phyloP scores from a whole-genome alignment of 2,329 filamentous ascomycete species.

The Elsinoe batatas region DNA sequence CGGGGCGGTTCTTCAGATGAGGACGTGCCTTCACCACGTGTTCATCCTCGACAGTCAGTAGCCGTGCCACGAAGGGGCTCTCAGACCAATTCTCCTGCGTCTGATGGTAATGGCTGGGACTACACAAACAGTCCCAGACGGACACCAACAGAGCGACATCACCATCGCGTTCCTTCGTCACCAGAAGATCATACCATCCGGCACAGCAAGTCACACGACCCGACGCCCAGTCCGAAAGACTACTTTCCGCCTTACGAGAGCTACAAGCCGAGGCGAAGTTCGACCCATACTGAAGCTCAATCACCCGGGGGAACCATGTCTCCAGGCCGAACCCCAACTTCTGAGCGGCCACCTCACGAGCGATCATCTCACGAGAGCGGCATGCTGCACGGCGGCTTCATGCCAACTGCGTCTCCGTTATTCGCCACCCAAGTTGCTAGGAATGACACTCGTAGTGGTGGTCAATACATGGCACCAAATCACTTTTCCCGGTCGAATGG shows the following conservation, averaged over 20 bases:
- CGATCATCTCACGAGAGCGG: neutral
- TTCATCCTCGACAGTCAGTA: constrained; percentile 14
- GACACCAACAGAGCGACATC: constrained; percentile 23
- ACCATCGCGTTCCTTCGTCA: constrained; percentile 19
- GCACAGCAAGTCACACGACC: constrained; percentile 35
- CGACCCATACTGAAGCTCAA: constrained; percentile 13
- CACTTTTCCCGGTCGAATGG: neutral
- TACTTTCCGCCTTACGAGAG: constrained; percentile 20
- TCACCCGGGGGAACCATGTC: constrained; percentile 15
- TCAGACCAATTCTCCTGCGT: constrained; percentile 10
- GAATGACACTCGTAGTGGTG: neutral
- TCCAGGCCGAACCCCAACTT: constrained; percentile 17
- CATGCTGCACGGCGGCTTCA: constrained; percentile 27
- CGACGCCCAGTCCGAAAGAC: constrained; percentile 28
- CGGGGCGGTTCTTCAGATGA: constrained; percentile 17
- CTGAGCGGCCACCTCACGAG: neutral
- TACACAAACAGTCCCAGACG: neutral
- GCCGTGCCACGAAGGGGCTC: constrained; percentile 12
- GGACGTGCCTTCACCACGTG: constrained; percentile 12
- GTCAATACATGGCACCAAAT: neutral
- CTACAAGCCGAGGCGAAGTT: constrained; percentile 11
- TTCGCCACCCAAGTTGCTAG: constrained; percentile 38
- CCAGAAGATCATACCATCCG: constrained; percentile 25
- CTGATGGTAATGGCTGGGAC: constrained; percentile 6
- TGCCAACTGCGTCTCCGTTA: constrained; percentile 35